Evolutionary conservation across 2,329 filamentous ascomycete genomes (phyloP).

Genomic region (Pseudogymnoascus sp.): DNA sequence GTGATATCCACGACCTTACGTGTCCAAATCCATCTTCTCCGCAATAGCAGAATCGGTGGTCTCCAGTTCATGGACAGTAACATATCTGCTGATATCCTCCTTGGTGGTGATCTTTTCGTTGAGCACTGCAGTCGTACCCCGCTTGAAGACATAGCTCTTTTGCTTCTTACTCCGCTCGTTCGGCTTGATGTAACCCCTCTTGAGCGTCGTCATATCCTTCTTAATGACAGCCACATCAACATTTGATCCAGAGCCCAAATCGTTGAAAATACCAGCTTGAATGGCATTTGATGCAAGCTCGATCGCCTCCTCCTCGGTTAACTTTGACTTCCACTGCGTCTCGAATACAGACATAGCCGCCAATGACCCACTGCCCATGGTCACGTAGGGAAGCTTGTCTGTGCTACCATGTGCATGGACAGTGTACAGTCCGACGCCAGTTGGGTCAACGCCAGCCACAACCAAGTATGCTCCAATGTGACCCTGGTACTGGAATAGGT

Average conservation of each 20-base stretch:
- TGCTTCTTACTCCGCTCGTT: conserved; percentile 88
- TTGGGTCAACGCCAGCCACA: conserved; percentile 92
- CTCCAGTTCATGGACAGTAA: conserved; percentile 77
- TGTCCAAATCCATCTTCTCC: conserved; percentile 62
- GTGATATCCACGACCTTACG: conserved; percentile 29
- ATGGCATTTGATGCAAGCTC: conserved; percentile 80
- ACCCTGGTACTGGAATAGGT: conserved; percentile 96
- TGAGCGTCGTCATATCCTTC: conserved; percentile 83
- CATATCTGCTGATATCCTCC: conserved; percentile 88
- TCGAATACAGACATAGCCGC: conserved; percentile 98
- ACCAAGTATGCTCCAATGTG: conserved; percentile 97
- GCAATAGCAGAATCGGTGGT: conserved; percentile 44
- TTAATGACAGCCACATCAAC: conserved; percentile 96
- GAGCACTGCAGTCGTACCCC: conserved; percentile 89
- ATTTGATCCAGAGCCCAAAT: conserved; percentile 92
- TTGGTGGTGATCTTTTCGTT: conserved; percentile 95
- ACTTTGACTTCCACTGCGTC: conserved; percentile 77
- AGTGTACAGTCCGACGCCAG: conserved; percentile 89
- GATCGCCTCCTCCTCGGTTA: conserved; percentile 74
- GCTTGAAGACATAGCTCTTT: conserved; percentile 82
- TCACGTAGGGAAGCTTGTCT: conserved; percentile 98
- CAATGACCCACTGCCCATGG: conserved; percentile 93
- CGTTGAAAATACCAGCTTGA: conserved; percentile 96
- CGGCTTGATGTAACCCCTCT: conserved; percentile 87
- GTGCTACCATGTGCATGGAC: conserved; percentile 97